Percentiles rank a stretch among this genome's conserved stretches.
Conservation (phyloP, 768 basidiomycete genomes). For the Calocybe gangraenosa region DNA sequence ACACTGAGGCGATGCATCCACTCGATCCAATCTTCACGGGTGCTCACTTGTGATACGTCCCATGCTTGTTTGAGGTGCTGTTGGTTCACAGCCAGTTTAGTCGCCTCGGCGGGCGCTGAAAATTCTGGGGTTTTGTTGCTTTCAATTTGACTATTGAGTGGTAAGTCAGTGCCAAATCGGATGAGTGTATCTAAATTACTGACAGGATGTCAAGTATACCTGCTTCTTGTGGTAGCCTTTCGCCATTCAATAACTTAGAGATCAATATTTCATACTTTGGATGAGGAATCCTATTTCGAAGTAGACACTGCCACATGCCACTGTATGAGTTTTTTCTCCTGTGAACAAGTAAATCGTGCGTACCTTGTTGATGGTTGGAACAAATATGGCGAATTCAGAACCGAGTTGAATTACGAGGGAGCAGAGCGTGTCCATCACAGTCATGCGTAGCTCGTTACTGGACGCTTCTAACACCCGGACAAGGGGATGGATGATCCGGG, state of each 20-base stretch:
- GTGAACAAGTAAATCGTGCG: conserved; percentile 9
- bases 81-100: conserved; percentile 92
- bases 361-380: conserved; percentile 96
- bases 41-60: conserved; percentile 76
- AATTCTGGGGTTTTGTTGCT: conserved; percentile 63
- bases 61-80: conserved; percentile 96
- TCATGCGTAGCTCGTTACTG: conserved; percentile 75
- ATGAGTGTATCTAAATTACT: too few relatives aligned
- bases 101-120: conserved; percentile 80
- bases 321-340: conserved; percentile 6
- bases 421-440: conserved; percentile 91
- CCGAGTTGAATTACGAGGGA: conserved; percentile 91
- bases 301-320: conserved; percentile 55
- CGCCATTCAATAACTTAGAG: conserved; percentile 85
- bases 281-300: conserved; percentile 75
- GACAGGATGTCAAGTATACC: conserved; percentile 67
- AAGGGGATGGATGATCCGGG: conserved; percentile 93
- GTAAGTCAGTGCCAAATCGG: too few relatives aligned
- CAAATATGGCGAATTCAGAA: conserved; percentile 95
- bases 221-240: conserved; percentile 84
- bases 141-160: conserved; percentile 44
- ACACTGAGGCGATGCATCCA: conserved; percentile 94
- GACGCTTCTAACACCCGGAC: conserved; percentile 76
- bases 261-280: conserved; percentile 85
- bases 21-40: conserved; percentile 87